A percentile compares a stretch with the other conserved stretches of the same genome.
Conservation (phyloP, 2,329 filamentous ascomycete genomes). For the Cladosporium sp. region DNA sequence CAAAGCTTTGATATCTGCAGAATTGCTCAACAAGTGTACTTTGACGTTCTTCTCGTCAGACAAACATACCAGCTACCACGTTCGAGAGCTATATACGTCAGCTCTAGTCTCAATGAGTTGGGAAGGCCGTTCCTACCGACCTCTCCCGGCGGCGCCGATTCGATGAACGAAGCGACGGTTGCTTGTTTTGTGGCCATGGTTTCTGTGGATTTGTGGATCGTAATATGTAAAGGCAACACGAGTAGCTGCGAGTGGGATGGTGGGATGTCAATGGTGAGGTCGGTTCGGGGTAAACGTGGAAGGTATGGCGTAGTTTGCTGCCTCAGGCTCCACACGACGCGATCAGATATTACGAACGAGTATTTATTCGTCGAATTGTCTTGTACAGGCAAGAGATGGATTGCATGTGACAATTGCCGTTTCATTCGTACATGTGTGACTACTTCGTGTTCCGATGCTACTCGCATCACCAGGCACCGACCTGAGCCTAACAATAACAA, state of each 20-base stretch:
- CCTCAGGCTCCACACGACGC: not conserved
- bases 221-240: not conserved
- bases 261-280: constrained; percentile 18
- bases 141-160: constrained; percentile 95
- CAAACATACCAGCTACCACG: constrained; percentile 75
- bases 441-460: not conserved
- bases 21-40: constrained; percentile 7
- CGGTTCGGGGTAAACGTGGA: not conserved
- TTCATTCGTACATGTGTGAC: constrained; percentile 3
- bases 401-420: not conserved
- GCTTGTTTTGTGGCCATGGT: constrained; percentile 37
- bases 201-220: not conserved
- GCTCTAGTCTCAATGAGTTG: constrained; percentile 24
- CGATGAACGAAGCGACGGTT: constrained; percentile 73
- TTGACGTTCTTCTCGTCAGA: not conserved
- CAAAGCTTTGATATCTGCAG: constrained; percentile 82
- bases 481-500: not conserved
- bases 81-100: constrained; percentile 69
- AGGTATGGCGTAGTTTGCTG: constrained; percentile 2
- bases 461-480: not conserved
- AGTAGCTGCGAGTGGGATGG: not conserved
- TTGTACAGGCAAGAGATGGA: too few relatives aligned
- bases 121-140: constrained; percentile 54
- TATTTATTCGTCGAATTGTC: too few relatives aligned
- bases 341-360: too few relatives aligned